phyloP scores from a whole-genome alignment of 2,329 filamentous ascomycete genomes.

The Beauveria pseudobassiana region DNA sequence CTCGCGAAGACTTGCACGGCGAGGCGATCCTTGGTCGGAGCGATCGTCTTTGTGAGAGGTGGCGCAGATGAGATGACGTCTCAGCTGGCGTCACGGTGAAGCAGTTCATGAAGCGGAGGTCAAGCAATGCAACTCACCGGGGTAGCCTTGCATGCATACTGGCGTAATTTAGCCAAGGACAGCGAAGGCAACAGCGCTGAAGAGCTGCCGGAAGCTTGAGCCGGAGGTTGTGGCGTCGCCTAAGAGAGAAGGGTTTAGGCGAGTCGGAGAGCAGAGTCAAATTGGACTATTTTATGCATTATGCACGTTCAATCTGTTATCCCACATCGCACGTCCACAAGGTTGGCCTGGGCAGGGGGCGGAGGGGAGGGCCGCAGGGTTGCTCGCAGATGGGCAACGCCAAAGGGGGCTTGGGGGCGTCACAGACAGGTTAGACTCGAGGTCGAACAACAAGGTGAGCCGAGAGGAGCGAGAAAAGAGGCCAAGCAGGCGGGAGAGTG shows the following conservation, averaged over 20 bases:
- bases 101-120: background rate
- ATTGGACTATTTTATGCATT: constrained; percentile 11
- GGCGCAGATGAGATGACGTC: background rate
- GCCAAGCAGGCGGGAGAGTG: background rate
- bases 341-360: background rate
- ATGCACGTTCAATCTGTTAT: constrained; percentile 8
- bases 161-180: constrained; percentile 1
- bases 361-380: background rate
- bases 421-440: background rate
- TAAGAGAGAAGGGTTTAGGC: background rate
- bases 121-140: background rate
- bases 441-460: background rate
- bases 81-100: background rate
- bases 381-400: background rate
- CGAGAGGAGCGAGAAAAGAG: constrained; percentile 1
- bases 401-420: background rate
- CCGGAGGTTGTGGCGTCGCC: background rate
- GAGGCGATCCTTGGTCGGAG: background rate
- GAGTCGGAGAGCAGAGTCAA: background rate
- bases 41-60: background rate
- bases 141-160: constrained; percentile 7
- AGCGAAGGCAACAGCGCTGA: background rate
- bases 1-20: background rate
- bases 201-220: background rate
- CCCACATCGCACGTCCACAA: background rate